Base-by-base conservation (phyloP, 768 basidiomycete genomes). In the Russula sp. region DNA sequence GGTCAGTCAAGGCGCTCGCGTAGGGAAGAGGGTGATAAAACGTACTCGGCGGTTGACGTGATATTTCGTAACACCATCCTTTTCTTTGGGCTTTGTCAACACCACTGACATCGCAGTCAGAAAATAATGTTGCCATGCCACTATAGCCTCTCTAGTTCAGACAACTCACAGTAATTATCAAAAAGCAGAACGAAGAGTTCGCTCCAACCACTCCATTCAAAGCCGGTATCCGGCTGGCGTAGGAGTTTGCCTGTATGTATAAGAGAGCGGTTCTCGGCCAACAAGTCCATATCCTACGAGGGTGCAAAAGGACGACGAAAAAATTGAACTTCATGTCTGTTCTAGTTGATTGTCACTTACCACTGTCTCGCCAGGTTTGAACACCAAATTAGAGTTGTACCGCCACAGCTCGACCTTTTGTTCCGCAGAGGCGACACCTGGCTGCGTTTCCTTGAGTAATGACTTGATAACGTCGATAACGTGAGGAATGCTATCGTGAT, bases 121-220 rank as follows among this genome's bases (percentile, higher is more conserved):
- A 18, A 8, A 26, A 0, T 30, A 28, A 30, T 36, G 36, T 36
- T 36, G 36, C 36, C 36, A 36, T 9, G 36, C 22, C 36, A n/a
- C 18, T 16, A 30, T 16, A 42, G 10, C 14, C 28, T 32, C 28
- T 8, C 13, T 1, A 5, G 16, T 26, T 7, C 51, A 14, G 10
- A 34, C 2, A 38, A 76, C 91, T 75, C 64, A 93, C 94, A 75
- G 70, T 98, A 99, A 71, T 98, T 94, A 75, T 99, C 97, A 70
- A 99, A 97, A 3, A 99, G 78, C 59, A 98, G 79, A 9, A 96
- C 89, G 66, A 88, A 90, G 8, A 96, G 81, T 74, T 98, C 94
- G 50, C 85, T 87, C 92, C 93, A 96, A 48, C 88, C 90, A 66
- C 83, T 92, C 87, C 88, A 90, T 73, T 89, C 89, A 67, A 94